Percentiles rank a stretch among this genome's conserved stretches.
Conservation (phyloP, 192 early-diverging fungal species). For the Linnemannia exigua region DNA sequence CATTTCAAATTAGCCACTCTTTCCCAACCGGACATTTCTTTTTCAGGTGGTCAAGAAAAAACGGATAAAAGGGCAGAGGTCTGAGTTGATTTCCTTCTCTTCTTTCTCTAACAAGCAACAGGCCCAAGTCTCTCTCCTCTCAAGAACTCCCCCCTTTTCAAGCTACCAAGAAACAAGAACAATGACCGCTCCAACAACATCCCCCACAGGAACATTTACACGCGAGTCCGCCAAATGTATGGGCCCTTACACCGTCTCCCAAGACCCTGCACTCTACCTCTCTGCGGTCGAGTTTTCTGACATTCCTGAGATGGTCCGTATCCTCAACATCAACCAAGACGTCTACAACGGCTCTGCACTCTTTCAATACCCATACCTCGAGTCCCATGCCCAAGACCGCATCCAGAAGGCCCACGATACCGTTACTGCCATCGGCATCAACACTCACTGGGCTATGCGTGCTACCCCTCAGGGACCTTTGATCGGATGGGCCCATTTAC, state of each 20-base stretch:
- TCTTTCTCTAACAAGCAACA: not conserved
- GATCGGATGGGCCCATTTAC: slow-evolving; percentile 39
- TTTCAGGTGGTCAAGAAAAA: too few relatives aligned
- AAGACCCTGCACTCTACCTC: slow-evolving; percentile 14
- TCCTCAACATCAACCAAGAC: slow-evolving; percentile 42
- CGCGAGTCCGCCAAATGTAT: slow-evolving; percentile 27
- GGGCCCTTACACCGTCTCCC: slow-evolving; percentile 29
- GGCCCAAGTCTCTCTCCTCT: not conserved
- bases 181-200: not conserved
- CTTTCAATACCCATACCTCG: slow-evolving; percentile 47
- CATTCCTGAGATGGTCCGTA: slow-evolving; percentile 47
- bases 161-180: not conserved
- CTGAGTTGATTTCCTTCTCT: not conserved
- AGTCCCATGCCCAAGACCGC: slow-evolving; percentile 32
- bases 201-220: not conserved
- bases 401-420: slow-evolving; percentile 31
- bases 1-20: not conserved
- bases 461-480: slow-evolving; percentile 11
- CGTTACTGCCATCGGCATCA: slow-evolving; percentile 13
- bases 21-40: not conserved
- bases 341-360: slow-evolving; percentile 42
- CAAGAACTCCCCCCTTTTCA: not conserved
- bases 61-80: not conserved
- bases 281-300: slow-evolving; percentile 40
- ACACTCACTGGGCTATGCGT: slow-evolving; percentile 49